Evolutionary conservation across 2,329 filamentous ascomycete species (phyloP), one percentile per base, ranked within the genome.

Genomic region (Daldinia eschscholtzii): DNA sequence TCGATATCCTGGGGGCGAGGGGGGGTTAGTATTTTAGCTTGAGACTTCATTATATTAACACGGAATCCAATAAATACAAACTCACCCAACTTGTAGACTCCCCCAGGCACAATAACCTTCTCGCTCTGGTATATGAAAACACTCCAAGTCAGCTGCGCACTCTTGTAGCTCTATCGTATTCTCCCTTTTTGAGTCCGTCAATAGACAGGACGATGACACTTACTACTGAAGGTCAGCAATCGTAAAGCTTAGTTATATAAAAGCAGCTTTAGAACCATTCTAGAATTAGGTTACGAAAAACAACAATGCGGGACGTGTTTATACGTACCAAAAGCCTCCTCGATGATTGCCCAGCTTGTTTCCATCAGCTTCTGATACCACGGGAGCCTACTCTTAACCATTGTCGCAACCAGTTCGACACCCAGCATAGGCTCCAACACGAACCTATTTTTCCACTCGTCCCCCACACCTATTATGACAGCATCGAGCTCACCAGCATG

Each of bases 261-360:
- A 9, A 2, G 33, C 6, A 35, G 33, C 10, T 10, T 35, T 9
- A 35, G 10, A 10, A 35, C 7, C 33, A 10, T 9, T 10, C 33
- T 10, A 1, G 6, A 9, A 35, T 35, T 2, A 35, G 33, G 6
- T 9, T 35, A 7, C 2, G 2, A 35, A 35, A 35, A 9, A 35
- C 9, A 35, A 2, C 33, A 9, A 9, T 9, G 10, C 7, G 33
- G 33, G 5, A 10, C 2, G 33, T 9, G 7, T 9, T 35, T 9
- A 35, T 35, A 35, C 33, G 9, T 35, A 35, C 83, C 84, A 64
- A 85, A 84, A 0, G 77, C 83, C 68, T 83, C 81, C 33, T 78
- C 75, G 61, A 85, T 85, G 66, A 84, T 82, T 0, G 82, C 83
- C 84, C 84, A 86, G 0, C 83, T 81, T n/a, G 84, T 86, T 75